phyloP scores from a whole-genome alignment of 805 yeast species.

The Starmerella geochares region DNA sequence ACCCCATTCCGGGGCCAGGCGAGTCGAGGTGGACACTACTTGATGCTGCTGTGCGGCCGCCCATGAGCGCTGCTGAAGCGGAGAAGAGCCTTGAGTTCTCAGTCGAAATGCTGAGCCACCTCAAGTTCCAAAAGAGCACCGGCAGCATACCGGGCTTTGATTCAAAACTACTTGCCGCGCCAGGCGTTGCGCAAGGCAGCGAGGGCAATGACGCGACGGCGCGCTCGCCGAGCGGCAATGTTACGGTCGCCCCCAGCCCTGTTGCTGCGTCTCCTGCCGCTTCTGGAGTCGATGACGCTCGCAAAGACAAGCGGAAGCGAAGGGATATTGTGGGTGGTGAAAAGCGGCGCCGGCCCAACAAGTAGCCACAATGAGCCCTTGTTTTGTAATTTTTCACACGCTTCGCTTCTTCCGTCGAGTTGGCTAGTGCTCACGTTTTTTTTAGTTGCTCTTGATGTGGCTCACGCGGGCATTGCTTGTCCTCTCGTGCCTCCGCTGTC shows the following conservation, averaged over 20 bases:
- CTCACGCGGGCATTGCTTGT: too few species aligned
- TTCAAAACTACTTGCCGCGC: conserved; percentile 48
- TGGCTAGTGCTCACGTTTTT: too few species aligned
- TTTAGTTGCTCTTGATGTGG: too few species aligned
- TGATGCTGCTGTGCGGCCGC: conserved; percentile 33
- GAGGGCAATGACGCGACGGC: conserved; percentile 4
- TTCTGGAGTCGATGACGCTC: conserved; percentile 6
- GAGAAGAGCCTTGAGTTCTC: conserved; percentile 13
- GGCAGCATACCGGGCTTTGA: conserved; percentile 73
- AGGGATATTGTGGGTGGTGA: conserved; percentile 11
- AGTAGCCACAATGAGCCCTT: too few species aligned
- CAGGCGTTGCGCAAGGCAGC: conserved; percentile 12
- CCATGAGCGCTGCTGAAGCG: conserved; percentile 38
- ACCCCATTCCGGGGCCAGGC: conserved; percentile 33
- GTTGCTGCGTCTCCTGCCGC: conserved; percentile 2
- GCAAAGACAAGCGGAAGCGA: conserved; percentile 20
- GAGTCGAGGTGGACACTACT: conserved; percentile 26
- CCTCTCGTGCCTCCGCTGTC: too few species aligned
- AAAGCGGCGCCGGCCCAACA: conserved; percentile 13
- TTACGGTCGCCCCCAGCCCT: conserved; percentile 5
- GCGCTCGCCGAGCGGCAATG: conserved; percentile 1
- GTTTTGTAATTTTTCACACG: too few species aligned
- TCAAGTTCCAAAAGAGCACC: conserved; percentile 55
- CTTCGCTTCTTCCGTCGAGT: too few species aligned
- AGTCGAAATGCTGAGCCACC: conserved; percentile 39